Base-by-base conservation (phyloP, 306 rosid species). In the Gastrolobium villosum region DNA sequence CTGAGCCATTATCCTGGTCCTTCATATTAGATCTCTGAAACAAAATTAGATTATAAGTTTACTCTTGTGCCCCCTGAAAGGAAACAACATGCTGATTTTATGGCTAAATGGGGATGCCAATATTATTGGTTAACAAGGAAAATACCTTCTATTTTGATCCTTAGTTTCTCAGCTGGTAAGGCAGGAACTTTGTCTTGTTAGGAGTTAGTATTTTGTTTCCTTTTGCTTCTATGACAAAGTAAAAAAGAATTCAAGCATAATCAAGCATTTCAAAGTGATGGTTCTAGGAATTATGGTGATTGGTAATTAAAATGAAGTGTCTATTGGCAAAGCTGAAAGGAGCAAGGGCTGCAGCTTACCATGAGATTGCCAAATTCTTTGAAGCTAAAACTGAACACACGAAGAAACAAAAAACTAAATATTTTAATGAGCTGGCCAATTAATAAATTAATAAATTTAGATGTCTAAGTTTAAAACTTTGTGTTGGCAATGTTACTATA, bases 341-440 rank as follows among this genome's bases (percentile, higher is more conserved):
- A 66, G 86, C 86, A 20, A 79, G 81, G 90, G 88, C 87, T 11
- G 77, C 61, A 74, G 86, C 88, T 5, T 84, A 87, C 65, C 89
- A 83, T 0, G 89, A 84, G n/a, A 85, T 67, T 7, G 81, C 79
- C n/a, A 2, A 5, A 26, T 40, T 39, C 34, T 10, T 70, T 39
- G 57, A 39, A 54, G 37, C 26, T 55, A 6, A n/a, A 72, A 41
- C 41, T 40, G n/a, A 4, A 30, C 52, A 39, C 11, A 4, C 40
- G 28, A 39, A 10, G 11, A 5, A 54, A 3, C 7, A 67, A 3
- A 1, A 10, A 20, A 70, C 64, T 36, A 4, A 40, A 13, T 30
- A 73, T 44, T 59, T 5, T 15, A 60, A 6, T 60, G 36, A 14
- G 1, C 5, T 13, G 44, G 20, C 10, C 40, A 13, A 57, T 31